Evolutionary conservation across 164 flowering plant genomes (phyloP).

Genomic region (Tetracentron sinense): DNA sequence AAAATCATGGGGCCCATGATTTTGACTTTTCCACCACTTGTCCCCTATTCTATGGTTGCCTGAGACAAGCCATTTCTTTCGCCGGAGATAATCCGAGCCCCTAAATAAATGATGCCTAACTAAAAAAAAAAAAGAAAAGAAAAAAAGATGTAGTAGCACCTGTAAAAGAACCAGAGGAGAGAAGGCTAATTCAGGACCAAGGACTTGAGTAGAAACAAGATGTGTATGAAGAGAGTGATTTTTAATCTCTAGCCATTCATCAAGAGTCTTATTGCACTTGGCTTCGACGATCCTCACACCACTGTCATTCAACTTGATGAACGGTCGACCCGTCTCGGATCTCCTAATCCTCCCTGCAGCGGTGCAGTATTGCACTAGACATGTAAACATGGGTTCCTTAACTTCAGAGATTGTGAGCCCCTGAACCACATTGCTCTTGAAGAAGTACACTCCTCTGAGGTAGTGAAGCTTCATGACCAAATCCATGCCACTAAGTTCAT

Average conservation of each 20-base stretch:
- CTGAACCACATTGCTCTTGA: slow-evolving; percentile 26
- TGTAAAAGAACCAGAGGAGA: slow-evolving; percentile 63
- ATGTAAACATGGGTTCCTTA: slow-evolving; percentile 56
- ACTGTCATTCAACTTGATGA: slow-evolving; percentile 66
- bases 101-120: neutral
- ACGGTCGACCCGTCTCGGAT: slow-evolving; percentile 46
- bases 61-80: too few species aligned
- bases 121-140: neutral
- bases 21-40: too few species aligned
- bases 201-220: slow-evolving; percentile 30
- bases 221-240: slow-evolving; percentile 17
- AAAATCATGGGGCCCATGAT: too few species aligned
- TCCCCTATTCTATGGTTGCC: too few species aligned
- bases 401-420: slow-evolving; percentile 29
- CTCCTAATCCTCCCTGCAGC: slow-evolving; percentile 54
- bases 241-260: slow-evolving; percentile 38
- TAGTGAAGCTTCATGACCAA: slow-evolving; percentile 74
- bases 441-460: slow-evolving; percentile 54
- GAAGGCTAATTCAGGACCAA: slow-evolving; percentile 59
- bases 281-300: slow-evolving; percentile 71
- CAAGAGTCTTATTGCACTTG: slow-evolving; percentile 29
- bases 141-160: slow-evolving; percentile 37
- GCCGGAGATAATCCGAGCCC: too few species aligned
- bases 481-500: slow-evolving; percentile 45
- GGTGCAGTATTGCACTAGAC: slow-evolving; percentile 30